phyloP scores from a whole-genome alignment of 805 yeast species.

The Brettanomyces sp. region DNA sequence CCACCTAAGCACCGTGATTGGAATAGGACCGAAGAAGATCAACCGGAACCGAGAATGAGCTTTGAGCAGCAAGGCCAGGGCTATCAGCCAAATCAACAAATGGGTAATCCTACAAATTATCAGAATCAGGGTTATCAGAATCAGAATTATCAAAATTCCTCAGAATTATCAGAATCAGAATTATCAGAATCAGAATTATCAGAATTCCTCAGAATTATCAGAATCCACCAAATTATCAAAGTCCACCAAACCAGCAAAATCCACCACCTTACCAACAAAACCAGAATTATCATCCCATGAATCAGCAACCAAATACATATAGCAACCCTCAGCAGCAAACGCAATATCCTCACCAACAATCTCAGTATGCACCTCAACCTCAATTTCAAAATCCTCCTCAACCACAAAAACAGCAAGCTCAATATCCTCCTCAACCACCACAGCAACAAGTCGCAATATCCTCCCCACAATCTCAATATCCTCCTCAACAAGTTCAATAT shows the following conservation, averaged over 20 bases:
- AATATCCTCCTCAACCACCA: constrained; percentile 1
- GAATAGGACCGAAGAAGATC: neutral
- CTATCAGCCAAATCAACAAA: neutral
- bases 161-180: neutral
- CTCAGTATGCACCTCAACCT: constrained; percentile 3
- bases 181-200: neutral
- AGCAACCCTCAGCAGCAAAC: constrained; percentile 4
- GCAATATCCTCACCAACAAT: constrained; percentile 3
- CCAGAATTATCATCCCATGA: constrained; percentile 1
- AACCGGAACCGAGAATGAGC: neutral
- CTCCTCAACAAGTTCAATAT: constrained; percentile 3
- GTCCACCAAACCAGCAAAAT: neutral
- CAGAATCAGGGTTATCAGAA: neutral
- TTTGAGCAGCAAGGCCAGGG: neutral
- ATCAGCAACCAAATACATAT: constrained; percentile 4
- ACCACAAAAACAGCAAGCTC: constrained; percentile 3
- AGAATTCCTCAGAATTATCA: neutral
- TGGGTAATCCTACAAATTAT: neutral
- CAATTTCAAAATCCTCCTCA: constrained; percentile 6
- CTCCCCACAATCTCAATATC: constrained; percentile 3
- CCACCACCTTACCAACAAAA: constrained; percentile 8
- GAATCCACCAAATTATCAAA: neutral
- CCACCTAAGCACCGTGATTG: constrained; percentile 17
- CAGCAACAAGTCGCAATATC: constrained; percentile 5
- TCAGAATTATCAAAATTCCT: neutral